phyloP scores from a whole-genome alignment of 352 stramenopile genomes.

The Phytophthora sansomeana region DNA sequence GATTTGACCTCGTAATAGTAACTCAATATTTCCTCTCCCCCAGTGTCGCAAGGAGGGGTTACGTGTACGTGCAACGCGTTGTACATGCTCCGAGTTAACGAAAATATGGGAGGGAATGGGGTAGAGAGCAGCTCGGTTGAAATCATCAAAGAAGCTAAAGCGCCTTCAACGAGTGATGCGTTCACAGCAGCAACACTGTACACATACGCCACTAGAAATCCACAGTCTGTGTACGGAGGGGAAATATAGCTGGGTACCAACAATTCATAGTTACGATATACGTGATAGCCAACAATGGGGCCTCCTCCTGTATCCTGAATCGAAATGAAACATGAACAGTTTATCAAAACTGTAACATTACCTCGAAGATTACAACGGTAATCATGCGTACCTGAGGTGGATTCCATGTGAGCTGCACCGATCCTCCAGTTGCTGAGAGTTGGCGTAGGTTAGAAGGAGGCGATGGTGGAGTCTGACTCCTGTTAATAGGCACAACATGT shows the following conservation, averaged over 20 bases:
- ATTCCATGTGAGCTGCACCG: slow-evolving; percentile 51
- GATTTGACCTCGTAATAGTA: slow-evolving; percentile 52
- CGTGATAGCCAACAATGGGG: slow-evolving; percentile 53
- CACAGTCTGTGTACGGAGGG: slow-evolving; percentile 59
- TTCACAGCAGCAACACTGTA: slow-evolving; percentile 62
- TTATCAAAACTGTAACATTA: neutral
- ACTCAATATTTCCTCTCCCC: slow-evolving; percentile 31
- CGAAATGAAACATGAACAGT: neutral
- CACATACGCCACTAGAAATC: slow-evolving; percentile 49
- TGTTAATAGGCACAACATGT: slow-evolving; percentile 2
- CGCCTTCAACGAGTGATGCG: slow-evolving; percentile 42
- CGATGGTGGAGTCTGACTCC: slow-evolving; percentile 42
- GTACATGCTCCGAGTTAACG: slow-evolving; percentile 18
- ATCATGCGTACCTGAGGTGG: slow-evolving; percentile 43
- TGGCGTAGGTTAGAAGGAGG: slow-evolving; percentile 43
- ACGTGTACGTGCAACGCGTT: slow-evolving; percentile 53
- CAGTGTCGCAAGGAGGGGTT: slow-evolving; percentile 45
- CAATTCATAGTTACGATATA: slow-evolving; percentile 67
- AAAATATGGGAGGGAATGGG: slow-evolving; percentile 38
- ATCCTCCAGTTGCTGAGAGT: slow-evolving; percentile 49
- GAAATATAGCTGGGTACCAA: slow-evolving; percentile 37
- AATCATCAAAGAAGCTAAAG: slow-evolving; percentile 39
- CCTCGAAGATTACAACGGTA: neutral
- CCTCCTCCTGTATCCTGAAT: slow-evolving; percentile 48
- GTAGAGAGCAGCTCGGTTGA: slow-evolving; percentile 36